These are phyloP conservation scores for Saccharomycopsis javanensis DNA, from an alignment of 805 yeast species.

Conservation along the genomic window DNA sequence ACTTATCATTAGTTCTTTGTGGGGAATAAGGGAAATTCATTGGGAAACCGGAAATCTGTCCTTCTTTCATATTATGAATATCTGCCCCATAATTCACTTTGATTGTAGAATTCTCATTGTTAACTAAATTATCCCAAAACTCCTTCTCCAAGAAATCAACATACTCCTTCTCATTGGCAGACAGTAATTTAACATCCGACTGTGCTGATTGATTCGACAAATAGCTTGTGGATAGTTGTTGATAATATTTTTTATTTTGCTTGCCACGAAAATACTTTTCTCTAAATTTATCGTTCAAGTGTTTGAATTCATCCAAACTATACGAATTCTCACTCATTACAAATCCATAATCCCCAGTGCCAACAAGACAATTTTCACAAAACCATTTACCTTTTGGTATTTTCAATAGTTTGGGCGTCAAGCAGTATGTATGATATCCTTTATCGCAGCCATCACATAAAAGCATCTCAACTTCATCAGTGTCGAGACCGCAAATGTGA, in stretches of 20 bases:
- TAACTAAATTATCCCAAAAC: constrained; percentile 54
- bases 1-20: constrained; percentile 25
- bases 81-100: constrained; percentile 81
- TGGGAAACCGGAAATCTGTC: constrained; percentile 72
- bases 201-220: constrained; percentile 37
- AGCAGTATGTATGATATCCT: constrained; percentile 57
- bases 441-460: constrained; percentile 70
- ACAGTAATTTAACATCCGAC: constrained; percentile 22
- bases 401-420: constrained; percentile 42
- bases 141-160: constrained; percentile 39
- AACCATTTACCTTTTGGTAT: constrained; percentile 63
- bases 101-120: constrained; percentile 33
- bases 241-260: constrained; percentile 21
- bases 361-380: constrained; percentile 76
- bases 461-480: constrained; percentile 33
- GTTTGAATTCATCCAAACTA: constrained; percentile 50
- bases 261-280: constrained; percentile 34
- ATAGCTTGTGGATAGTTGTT: constrained; percentile 44
- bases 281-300: constrained; percentile 42
- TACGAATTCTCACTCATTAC: constrained; percentile 54
- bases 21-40: constrained; percentile 29
- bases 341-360: constrained; percentile 83
- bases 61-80: constrained; percentile 55
- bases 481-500: constrained; percentile 24
- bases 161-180: constrained; percentile 22